Evolutionary conservation across 1,139 yeast genomes (phyloP).

Genomic region (Saccharomycopsis hybrid): DNA sequence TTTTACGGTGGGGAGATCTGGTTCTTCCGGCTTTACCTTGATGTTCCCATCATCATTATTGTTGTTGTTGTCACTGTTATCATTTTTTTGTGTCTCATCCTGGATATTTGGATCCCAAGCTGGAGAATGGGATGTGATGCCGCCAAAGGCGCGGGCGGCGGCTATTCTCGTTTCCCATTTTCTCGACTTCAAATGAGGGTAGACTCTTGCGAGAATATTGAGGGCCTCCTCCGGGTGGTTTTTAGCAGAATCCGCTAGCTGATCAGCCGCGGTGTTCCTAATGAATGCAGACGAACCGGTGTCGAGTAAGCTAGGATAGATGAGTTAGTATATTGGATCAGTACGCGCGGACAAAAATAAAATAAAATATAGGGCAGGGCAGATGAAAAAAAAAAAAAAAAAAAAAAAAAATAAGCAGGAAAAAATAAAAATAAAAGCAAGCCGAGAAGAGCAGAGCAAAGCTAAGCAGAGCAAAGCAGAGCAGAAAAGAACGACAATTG

Average conservation of each 20-base stretch:
- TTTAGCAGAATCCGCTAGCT: constrained; percentile 86
- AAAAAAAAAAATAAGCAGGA: no score
- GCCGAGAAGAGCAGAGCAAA: no score
- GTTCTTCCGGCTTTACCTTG: constrained; percentile 23
- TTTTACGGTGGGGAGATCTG: constrained; percentile 21
- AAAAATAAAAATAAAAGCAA: no score
- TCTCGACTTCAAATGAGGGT: constrained; percentile 74
- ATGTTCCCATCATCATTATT: constrained; percentile 32
- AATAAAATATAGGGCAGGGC: no score
- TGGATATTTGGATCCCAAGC: constrained; percentile 77
- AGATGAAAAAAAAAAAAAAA: no score
- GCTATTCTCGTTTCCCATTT: constrained; percentile 97
- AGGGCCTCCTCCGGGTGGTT: constrained; percentile 92
- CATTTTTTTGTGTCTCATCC: constrained; percentile 32
- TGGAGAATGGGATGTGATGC: constrained; percentile 73
- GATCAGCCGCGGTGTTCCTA: constrained; percentile 96
- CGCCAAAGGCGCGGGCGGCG: constrained; percentile 94
- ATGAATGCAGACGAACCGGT: constrained; percentile 94
- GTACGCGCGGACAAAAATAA: no score
- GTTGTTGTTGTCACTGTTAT: constrained; percentile 25
- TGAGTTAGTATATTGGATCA: no score
- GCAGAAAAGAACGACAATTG: no score
- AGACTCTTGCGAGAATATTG: constrained; percentile 78
- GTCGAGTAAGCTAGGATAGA: constrained; percentile 47
- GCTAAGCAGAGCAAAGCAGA: no score